Base-by-base conservation (phyloP, 2,329 filamentous ascomycete genomes). In the Botryotinia calthae region DNA sequence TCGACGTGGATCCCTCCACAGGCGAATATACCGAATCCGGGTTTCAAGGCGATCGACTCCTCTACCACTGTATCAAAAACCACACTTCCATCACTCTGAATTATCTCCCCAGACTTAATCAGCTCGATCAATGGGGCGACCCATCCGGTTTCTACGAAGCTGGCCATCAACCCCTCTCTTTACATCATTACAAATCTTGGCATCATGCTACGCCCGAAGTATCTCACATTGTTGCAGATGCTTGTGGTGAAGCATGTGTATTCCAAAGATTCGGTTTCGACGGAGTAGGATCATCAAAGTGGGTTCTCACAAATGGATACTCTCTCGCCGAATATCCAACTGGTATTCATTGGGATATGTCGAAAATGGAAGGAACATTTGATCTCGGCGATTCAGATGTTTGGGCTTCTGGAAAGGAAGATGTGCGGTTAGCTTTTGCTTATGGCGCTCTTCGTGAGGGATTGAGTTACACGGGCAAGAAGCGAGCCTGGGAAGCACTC, bases 401-500 rank as follows among this genome's bases (percentile, higher is more conserved):
- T 74, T 64, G 58, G 46, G 61, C 61, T n/a, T 71, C 58, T 9
- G 75, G 74, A 10, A 66, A 74, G 18, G 73, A 74, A 22, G 78
- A 78, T 22, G 76, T 79, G 8, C 69, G 76, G 2, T 73, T 79
- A 40, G 74, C 72, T 58, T 87, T 85, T 74, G 82, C 83, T 65
- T 85, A 87, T 75, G 86, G 86, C 4, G 84, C 85, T 8, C 83
- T 86, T 73, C 80, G 86, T 8, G 83, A 83, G 37, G 84, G 81
- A 46, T 80, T 87, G 20, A 80, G 82, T 64, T 81, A 82, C 76
- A 86, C 85, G 0, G 86, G 86, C 5, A 82, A 82, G 71, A 87
- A 87, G 81, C 84, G 84, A 61, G 82, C 84, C 48, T 87, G 86
- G 86, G 85, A 87, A 62, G 78, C 89, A 10, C 82, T 87, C 70